Percentiles rank a stretch among this genome's conserved stretches.
Evolutionary conservation across 352 stramenopile genomes (phyloP).

Genomic region (Phytophthora parvispora): DNA sequence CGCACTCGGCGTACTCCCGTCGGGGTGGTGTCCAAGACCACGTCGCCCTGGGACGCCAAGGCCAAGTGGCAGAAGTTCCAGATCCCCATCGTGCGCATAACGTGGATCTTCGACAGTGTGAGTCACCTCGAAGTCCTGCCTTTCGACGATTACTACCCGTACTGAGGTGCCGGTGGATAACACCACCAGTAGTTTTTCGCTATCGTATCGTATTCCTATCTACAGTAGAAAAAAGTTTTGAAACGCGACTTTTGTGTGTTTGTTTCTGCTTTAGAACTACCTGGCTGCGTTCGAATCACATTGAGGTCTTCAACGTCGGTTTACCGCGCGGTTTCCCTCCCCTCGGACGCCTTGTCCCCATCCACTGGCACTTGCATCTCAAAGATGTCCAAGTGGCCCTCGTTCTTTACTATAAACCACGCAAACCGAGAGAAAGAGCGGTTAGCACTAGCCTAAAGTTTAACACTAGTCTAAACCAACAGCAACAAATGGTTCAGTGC

Average conservation of each 20-base stretch:
- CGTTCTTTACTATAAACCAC: slow-evolving; percentile 79
- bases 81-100: slow-evolving; percentile 89
- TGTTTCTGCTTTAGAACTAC: slow-evolving; percentile 15
- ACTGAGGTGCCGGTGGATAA: slow-evolving; percentile 40
- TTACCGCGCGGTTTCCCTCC: slow-evolving; percentile 33
- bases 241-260: slow-evolving; percentile 13
- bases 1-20: slow-evolving; percentile 53
- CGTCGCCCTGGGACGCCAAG: slow-evolving; percentile 61
- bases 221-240: neutral
- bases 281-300: slow-evolving; percentile 2
- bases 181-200: neutral
- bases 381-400: slow-evolving; percentile 91
- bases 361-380: slow-evolving; percentile 93
- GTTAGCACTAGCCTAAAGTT: neutral
- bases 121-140: slow-evolving; percentile 85
- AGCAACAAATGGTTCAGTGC: neutral
- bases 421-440: neutral
- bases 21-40: slow-evolving; percentile 82
- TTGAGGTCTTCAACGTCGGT: slow-evolving; percentile 3
- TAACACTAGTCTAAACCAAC: neutral
- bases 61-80: slow-evolving; percentile 70
- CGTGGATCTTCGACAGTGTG: slow-evolving; percentile 92
- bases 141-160: slow-evolving; percentile 91
- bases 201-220: neutral
- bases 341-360: slow-evolving; percentile 33